Percentiles rank a stretch among this genome's conserved stretches.
Evolutionary conservation across 345 rosid species (phyloP).

Genomic region (Citrus glauca): DNA sequence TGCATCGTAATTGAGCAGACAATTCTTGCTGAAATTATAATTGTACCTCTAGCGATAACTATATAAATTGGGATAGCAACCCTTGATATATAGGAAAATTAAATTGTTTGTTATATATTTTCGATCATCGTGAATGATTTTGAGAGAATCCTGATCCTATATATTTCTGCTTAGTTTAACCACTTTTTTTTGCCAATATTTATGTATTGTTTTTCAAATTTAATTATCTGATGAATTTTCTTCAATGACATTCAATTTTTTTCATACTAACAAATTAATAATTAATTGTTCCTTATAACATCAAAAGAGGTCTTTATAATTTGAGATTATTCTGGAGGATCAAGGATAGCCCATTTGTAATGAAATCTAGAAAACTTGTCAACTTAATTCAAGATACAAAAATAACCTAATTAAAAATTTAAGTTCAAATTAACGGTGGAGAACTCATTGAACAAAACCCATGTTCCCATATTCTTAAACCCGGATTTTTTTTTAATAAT

Average conservation of each 20-base stretch:
- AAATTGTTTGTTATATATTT: neutral
- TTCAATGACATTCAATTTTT: neutral
- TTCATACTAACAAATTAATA: neutral
- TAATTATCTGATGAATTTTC: neutral
- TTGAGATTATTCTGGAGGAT: neutral
- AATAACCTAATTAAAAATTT: neutral
- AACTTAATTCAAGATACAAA: constrained; percentile 2
- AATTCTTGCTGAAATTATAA: constrained; percentile 13
- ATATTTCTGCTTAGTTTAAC: neutral
- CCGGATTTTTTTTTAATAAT: neutral
- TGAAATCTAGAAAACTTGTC: neutral
- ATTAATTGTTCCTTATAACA: neutral
- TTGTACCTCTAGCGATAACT: neutral
- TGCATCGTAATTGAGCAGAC: constrained; percentile 10
- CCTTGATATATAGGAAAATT: neutral
- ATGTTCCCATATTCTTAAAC: constrained; percentile 5
- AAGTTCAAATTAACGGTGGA: neutral
- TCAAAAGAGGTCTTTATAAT: neutral
- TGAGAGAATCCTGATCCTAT: neutral
- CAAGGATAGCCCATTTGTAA: neutral
- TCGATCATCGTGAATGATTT: neutral
- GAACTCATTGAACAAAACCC: neutral
- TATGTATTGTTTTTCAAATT: neutral
- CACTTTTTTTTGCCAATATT: neutral
- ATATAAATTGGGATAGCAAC: neutral